Evolutionary conservation across 2,329 filamentous ascomycete genomes (phyloP).

Genomic region (Penicillium sp.): DNA sequence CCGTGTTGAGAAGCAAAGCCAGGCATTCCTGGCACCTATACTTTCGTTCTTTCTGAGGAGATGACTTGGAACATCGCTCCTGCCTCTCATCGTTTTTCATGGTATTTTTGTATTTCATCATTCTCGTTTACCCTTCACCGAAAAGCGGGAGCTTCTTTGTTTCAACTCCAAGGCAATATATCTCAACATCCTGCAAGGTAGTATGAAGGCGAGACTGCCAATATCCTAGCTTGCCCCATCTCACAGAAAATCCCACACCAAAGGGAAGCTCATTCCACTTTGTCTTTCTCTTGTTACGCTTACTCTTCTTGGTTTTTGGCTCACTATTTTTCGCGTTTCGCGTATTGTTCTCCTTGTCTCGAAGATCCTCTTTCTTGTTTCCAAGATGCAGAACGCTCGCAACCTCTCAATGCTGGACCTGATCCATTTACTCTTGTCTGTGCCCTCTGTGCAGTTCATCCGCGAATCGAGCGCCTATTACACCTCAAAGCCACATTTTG

Average conservation of each 20-base stretch:
- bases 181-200: neutral
- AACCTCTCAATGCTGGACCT: neutral
- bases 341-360: too few relatives aligned
- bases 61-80: neutral
- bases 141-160: neutral
- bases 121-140: too few relatives aligned
- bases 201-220: neutral
- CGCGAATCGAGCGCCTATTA: conserved; percentile 1
- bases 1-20: too few relatives aligned
- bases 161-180: neutral
- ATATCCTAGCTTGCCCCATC: neutral
- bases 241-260: too few relatives aligned
- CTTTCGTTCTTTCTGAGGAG: too few relatives aligned
- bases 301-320: too few relatives aligned
- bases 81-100: neutral
- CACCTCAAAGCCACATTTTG: neutral
- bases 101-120: neutral
- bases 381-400: neutral
- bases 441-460: neutral
- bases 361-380: too few relatives aligned
- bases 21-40: too few relatives aligned
- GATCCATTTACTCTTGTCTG: neutral
- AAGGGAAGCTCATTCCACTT: neutral
- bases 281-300: too few relatives aligned
- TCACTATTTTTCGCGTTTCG: too few relatives aligned